Base-by-base conservation (phyloP, 2,329 filamentous ascomycete species). In the Fusarium sarcochroum region DNA sequence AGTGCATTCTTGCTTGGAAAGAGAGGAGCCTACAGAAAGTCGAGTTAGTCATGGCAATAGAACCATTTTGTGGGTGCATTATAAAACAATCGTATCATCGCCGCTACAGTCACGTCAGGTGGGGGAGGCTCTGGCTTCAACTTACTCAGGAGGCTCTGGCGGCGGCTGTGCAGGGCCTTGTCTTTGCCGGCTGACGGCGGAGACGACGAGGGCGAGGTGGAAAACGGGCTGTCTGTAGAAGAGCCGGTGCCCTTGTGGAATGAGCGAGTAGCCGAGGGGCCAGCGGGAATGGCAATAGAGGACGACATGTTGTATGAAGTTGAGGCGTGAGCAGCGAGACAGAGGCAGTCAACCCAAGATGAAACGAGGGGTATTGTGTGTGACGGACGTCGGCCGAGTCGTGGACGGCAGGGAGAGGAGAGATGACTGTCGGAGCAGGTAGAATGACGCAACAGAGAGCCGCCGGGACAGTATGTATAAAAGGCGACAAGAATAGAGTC, bases 1-100 rank as follows among this genome's bases (percentile, higher is more conserved):
- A n/a, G 90, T 93, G 75, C 91, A 91, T 79, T 94, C 91, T 72
- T 91, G 87, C 77, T 92, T 89, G 44, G 89, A 89, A 64, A 94
- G 84, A 18, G 91, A 90, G 41, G 88, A 86, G 78, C 91, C 91
- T 93, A 49, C n/a, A 66, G 50, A 40, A 30, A 66, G 74, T 79
- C 68, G 23, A 65, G 75, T 80, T 70, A 81, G 79, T 52, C 68
- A 58, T 45, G 52, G 9, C 13, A 25, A 27, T 68, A 51, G 27
- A 52, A 59, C 41, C 20, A 50, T 37, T 11, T 27, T 51, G n/a
- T 17, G 34, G 37, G 34, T 51, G 55, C 18, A 45, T 59, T 42
- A 58, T 46, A 53, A 66, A 47, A 56, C 51, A 63, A 49, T 52
- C 59, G 47, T 59, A 53, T 65, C 59, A 63, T 63, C 40, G 49